phyloP scores from a whole-genome alignment of 2,329 filamentous ascomycete genomes.

The Endoconidiophora laricicola region DNA sequence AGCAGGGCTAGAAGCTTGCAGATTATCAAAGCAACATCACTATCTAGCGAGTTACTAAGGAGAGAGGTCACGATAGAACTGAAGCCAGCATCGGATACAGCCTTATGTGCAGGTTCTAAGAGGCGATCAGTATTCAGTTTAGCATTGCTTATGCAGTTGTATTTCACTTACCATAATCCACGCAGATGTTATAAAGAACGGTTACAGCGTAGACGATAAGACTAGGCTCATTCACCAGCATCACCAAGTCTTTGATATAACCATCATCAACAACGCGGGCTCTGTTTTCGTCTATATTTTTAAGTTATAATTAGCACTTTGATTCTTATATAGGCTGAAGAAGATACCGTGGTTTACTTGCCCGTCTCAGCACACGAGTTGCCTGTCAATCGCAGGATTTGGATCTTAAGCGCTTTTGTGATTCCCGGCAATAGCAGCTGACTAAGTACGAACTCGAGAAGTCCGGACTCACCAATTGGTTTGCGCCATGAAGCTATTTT shows the following conservation, averaged over 20 bases:
- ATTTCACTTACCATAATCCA: constrained; percentile 39
- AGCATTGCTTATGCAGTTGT: not conserved
- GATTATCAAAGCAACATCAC: constrained; percentile 25
- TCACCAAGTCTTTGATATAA: constrained; percentile 30
- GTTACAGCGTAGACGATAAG: constrained; percentile 37
- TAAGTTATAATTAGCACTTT: not conserved
- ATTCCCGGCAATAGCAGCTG: not conserved
- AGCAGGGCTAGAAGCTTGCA: constrained; percentile 41
- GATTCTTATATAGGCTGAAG: too few relatives aligned
- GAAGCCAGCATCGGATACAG: constrained; percentile 35
- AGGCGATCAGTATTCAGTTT: constrained; percentile 13
- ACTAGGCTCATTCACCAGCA: constrained; percentile 29
- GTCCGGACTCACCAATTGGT: constrained; percentile 6
- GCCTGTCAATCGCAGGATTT: constrained; percentile 11
- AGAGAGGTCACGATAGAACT: constrained; percentile 33
- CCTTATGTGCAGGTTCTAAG: constrained; percentile 38
- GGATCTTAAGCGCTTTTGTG: not conserved
- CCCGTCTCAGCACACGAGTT: constrained; percentile 11
- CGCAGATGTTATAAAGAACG: constrained; percentile 44
- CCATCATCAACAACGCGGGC: constrained; percentile 34
- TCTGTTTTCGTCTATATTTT: constrained; percentile 37
- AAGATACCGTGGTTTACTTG: not conserved
- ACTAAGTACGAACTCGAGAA: constrained; percentile 2
- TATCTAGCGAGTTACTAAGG: constrained; percentile 28
- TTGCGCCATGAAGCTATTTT: constrained; percentile 9